A percentile compares a stretch with the other conserved stretches of the same genome.
phyloP scores from a whole-genome alignment of 2,329 filamentous ascomycete genomes.

The Colletotrichum sublineola region DNA sequence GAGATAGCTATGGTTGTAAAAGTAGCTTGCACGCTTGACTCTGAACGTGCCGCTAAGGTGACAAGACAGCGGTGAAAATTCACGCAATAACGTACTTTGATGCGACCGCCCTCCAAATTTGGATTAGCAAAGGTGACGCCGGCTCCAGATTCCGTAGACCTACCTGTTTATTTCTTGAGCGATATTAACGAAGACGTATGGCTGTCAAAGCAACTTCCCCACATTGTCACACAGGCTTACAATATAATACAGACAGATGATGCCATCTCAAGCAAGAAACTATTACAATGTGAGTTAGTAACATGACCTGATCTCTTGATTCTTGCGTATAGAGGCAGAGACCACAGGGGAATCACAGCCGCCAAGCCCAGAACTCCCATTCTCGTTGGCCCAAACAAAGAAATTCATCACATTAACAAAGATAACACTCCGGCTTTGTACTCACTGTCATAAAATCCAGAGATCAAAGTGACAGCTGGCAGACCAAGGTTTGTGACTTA shows the following conservation, averaged over 20 bases:
- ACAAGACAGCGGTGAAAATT: slow-evolving; percentile 47
- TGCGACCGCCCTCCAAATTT: slow-evolving; percentile 34
- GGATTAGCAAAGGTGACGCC: slow-evolving; percentile 30
- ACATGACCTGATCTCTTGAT: slow-evolving; percentile 44
- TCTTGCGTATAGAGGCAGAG: slow-evolving; percentile 45
- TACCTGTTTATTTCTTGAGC: slow-evolving; percentile 28
- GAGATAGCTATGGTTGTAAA: no score
- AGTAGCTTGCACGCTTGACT: no score
- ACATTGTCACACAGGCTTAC: slow-evolving; percentile 37
- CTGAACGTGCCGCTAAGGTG: slow-evolving; percentile 39
- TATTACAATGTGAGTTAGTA: slow-evolving; percentile 45
- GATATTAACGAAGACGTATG: slow-evolving; percentile 45
- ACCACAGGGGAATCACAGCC: slow-evolving; percentile 45
- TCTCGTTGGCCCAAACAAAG: slow-evolving; percentile 35
- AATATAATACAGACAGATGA: slow-evolving; percentile 47
- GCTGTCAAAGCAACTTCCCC: background rate
- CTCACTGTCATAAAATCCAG: slow-evolving; percentile 47
- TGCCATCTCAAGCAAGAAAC: slow-evolving; percentile 46
- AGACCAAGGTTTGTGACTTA: slow-evolving; percentile 43
- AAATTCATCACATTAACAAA: slow-evolving; percentile 39
- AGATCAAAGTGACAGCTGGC: slow-evolving; percentile 45
- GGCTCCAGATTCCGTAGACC: background rate
- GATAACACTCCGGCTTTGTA: slow-evolving; percentile 42
- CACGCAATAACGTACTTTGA: slow-evolving; percentile 33
- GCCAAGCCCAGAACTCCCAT: slow-evolving; percentile 43